phyloP scores from a whole-genome alignment of 1,284 basidiomycete genomes.

The Cystobasidium slooffiae region DNA sequence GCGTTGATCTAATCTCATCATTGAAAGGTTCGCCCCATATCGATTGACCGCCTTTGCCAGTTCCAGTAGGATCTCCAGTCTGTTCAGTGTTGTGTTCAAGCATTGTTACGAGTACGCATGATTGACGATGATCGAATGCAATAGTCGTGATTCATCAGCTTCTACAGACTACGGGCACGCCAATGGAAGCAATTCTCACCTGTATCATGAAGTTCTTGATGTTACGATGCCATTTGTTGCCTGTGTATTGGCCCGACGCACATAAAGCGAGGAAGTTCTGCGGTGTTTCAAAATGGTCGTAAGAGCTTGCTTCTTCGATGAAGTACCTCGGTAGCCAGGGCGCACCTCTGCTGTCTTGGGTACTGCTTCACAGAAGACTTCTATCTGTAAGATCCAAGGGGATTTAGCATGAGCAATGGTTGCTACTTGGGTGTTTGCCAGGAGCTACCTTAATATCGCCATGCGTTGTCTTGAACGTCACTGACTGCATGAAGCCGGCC shows the following conservation, averaged over 20 bases:
- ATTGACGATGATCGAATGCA: too few species aligned
- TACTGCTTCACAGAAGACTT: slow-evolving; percentile 94
- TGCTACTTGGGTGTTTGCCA: neutral
- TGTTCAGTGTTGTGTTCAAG: slow-evolving; percentile 36
- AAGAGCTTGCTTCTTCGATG: neutral
- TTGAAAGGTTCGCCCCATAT: slow-evolving; percentile 75
- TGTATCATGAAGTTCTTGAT: slow-evolving; percentile 97
- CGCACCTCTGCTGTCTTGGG: slow-evolving; percentile 88
- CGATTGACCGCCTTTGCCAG: slow-evolving; percentile 62
- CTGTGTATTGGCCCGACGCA: slow-evolving; percentile 85
- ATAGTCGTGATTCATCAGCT: neutral
- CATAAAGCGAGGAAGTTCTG: slow-evolving; percentile 91
- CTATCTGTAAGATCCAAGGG: slow-evolving; percentile 76
- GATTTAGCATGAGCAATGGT: too few species aligned
- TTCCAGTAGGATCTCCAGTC: slow-evolving; percentile 57
- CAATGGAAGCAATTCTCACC: too few species aligned
- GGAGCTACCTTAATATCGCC: slow-evolving; percentile 87
- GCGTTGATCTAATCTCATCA: slow-evolving; percentile 86
- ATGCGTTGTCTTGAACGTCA: slow-evolving; percentile 89
- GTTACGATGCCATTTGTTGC: slow-evolving; percentile 84
- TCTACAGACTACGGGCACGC: too few species aligned
- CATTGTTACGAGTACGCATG: slow-evolving; percentile 2
- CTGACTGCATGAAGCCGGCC: slow-evolving; percentile 68
- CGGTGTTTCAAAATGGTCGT: slow-evolving; percentile 7
- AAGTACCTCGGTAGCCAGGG: neutral